Percentiles rank a stretch among this genome's conserved stretches.
phyloP scores from a whole-genome alignment of 768 basidiomycete species.

The Lactifluus piperatus region DNA sequence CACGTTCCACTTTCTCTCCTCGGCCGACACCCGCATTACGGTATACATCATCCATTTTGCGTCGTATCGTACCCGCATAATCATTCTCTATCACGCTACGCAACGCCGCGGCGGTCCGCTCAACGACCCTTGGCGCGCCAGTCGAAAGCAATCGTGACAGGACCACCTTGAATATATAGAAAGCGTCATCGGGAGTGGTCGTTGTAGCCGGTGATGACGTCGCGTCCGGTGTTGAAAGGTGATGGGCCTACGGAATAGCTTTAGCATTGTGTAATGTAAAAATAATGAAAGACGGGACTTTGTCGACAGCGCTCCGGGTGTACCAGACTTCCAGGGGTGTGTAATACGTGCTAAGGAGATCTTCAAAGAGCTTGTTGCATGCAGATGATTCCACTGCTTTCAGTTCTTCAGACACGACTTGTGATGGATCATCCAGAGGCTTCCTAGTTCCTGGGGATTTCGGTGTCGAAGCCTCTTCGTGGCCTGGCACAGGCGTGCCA shows the following conservation, averaged over 20 bases:
- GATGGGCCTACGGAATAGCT: slow-evolving; percentile 70
- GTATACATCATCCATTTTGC: slow-evolving; percentile 85
- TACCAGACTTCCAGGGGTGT: slow-evolving; percentile 92
- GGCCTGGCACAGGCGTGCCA: background rate
- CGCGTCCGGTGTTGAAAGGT: slow-evolving; percentile 66
- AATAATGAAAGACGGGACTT: slow-evolving; percentile 38
- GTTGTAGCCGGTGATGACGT: slow-evolving; percentile 55
- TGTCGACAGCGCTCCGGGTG: slow-evolving; percentile 75
- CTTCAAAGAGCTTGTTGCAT: slow-evolving; percentile 53
- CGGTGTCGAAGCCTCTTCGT: background rate
- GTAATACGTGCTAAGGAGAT: slow-evolving; percentile 67
- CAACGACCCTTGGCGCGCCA: slow-evolving; percentile 53
- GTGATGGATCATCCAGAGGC: background rate
- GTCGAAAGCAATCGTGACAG: slow-evolving; percentile 70
- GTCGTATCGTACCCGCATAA: slow-evolving; percentile 71
- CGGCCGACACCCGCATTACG: slow-evolving; percentile 41
- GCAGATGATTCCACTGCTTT: slow-evolving; percentile 38
- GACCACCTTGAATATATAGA: slow-evolving; percentile 88
- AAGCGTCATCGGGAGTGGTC: slow-evolving; percentile 87
- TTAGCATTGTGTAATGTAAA: background rate
- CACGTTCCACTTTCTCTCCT: slow-evolving; percentile 71
- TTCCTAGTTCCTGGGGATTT: background rate
- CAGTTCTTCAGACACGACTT: slow-evolving; percentile 13
- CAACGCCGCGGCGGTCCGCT: slow-evolving; percentile 51
- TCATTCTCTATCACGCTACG: slow-evolving; percentile 75